Percentiles rank a stretch among this genome's conserved stretches.
phyloP scores from a whole-genome alignment of 1,284 basidiomycete genomes.

The Leccinum angustisporum region DNA sequence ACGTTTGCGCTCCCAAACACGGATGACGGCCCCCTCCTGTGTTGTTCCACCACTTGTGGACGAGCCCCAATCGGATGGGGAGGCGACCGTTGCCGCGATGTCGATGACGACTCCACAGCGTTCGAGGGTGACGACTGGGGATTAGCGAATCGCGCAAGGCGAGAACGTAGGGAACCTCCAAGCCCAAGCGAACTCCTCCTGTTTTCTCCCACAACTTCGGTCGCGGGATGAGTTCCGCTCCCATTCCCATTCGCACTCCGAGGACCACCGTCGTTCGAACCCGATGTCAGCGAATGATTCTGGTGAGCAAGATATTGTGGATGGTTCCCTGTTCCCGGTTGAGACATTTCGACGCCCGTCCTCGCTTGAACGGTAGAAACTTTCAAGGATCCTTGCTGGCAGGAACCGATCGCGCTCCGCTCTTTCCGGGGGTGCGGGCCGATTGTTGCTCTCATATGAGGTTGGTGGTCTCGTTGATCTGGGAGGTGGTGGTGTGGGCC shows the following conservation, averaged over 20 bases:
- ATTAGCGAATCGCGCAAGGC: conserved; percentile 25
- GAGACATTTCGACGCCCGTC: conserved; percentile 23
- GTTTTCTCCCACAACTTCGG: conserved; percentile 15
- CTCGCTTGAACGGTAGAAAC: conserved; percentile 24
- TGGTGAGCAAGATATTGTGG: conserved; percentile 5
- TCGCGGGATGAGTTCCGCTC: conserved; percentile 11
- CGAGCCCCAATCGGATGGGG: conserved; percentile 28
- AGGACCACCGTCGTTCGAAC: conserved; percentile 4
- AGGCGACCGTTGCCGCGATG: conserved; percentile 23
- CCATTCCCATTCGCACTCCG: conserved; percentile 7
- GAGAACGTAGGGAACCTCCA: conserved; percentile 28
- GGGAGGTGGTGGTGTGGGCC: conserved; percentile 13
- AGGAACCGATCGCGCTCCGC: conserved; percentile 28
- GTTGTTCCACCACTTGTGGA: conserved; percentile 21
- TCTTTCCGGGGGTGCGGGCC: conserved; percentile 17
- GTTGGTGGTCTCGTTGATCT: conserved; percentile 12
- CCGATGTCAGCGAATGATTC: conserved; percentile 1
- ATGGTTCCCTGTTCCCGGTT: conserved; percentile 5
- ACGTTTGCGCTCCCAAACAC: conserved; percentile 5
- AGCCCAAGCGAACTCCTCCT: conserved; percentile 23
- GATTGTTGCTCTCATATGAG: conserved; percentile 19
- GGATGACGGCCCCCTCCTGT: conserved; percentile 9
- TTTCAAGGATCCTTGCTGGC: conserved; percentile 26
- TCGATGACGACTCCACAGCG: background rate
- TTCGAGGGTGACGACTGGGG: conserved; percentile 20